Conservation (phyloP, 306 rosid species). For the Quercus rubra region DNA sequence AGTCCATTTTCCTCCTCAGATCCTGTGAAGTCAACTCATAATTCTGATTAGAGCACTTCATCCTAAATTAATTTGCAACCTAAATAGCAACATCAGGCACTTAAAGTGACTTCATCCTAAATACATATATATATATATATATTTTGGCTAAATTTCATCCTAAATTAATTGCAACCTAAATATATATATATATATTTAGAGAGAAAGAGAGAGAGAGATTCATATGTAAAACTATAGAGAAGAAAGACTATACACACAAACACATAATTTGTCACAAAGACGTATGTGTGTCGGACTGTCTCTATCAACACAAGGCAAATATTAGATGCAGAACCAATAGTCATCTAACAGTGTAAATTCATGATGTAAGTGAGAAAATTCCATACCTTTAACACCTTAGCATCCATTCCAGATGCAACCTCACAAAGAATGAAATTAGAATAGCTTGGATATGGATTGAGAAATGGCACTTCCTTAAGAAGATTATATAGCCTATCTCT, state of each 20-base stretch:
- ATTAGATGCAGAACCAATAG: not conserved
- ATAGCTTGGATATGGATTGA: constrained; percentile 79
- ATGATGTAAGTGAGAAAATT: not conserved
- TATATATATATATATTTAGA: too few species aligned
- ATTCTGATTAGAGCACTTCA: not conserved
- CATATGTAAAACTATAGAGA: too few species aligned
- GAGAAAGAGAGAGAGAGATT: too few species aligned
- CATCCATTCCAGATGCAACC: constrained; percentile 77
- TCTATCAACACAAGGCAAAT: not conserved
- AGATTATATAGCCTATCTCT: constrained; percentile 68
- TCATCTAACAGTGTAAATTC: not conserved
- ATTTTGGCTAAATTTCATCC: too few species aligned
- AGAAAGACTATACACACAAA: too few species aligned
- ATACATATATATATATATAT: too few species aligned
- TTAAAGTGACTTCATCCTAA: not conserved
- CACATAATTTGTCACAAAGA: too few species aligned
- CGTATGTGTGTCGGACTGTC: not conserved
- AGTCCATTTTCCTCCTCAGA: not conserved
- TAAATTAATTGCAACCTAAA: too few species aligned
- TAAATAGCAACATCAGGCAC: not conserved
- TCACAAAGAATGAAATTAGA: constrained; percentile 94
- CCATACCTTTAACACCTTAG: constrained; percentile 85
- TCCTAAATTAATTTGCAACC: not conserved
- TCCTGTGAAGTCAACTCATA: not conserved
- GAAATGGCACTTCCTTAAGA: constrained; percentile 70